Percentiles rank a stretch among this genome's conserved stretches.
Evolutionary conservation across 2,329 filamentous ascomycete species (phyloP).

Genomic region (Daldinia eschscholtzii): DNA sequence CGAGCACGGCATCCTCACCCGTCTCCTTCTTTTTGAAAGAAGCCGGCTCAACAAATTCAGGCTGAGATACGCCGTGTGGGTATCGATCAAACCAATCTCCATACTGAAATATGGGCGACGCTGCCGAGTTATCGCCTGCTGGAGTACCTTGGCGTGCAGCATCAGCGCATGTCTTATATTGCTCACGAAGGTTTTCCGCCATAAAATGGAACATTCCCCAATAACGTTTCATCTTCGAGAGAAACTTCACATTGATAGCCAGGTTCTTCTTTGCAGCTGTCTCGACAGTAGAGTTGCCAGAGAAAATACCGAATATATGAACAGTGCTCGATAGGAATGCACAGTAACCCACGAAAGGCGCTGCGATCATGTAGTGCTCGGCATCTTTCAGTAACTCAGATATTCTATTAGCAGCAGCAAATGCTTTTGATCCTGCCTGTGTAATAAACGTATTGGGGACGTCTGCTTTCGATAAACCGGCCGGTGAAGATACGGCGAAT

Average conservation of each 20-base stretch:
- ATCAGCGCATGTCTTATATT: slow-evolving; percentile 88
- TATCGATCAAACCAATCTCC: slow-evolving; percentile 98
- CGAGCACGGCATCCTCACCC: slow-evolving; percentile 87
- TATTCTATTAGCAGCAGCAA: slow-evolving; percentile 87
- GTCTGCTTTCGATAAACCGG: slow-evolving; percentile 73
- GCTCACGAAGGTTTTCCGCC: slow-evolving; percentile 89
- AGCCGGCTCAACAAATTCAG: slow-evolving; percentile 84
- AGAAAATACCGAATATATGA: slow-evolving; percentile 94
- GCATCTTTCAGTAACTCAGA: slow-evolving; percentile 86
- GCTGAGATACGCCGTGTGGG: slow-evolving; percentile 87
- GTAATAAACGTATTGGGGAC: slow-evolving; percentile 83
- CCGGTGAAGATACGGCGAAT: slow-evolving; percentile 81
- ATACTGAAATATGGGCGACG: slow-evolving; percentile 86
- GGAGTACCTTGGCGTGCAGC: slow-evolving; percentile 77
- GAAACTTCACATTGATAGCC: slow-evolving; percentile 87
- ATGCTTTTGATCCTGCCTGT: slow-evolving; percentile 79
- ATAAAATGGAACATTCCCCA: slow-evolving; percentile 99
- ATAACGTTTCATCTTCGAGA: slow-evolving; percentile 95
- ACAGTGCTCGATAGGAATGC: slow-evolving; percentile 93
- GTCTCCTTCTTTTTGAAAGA: slow-evolving; percentile 77
- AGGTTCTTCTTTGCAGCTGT: slow-evolving; percentile 85
- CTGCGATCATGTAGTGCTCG: slow-evolving; percentile 83
- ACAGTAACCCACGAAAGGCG: slow-evolving; percentile 94
- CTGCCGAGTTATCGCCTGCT: slow-evolving; percentile 60
- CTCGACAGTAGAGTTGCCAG: slow-evolving; percentile 81